A percentile compares a stretch with the other conserved stretches of the same genome.
phyloP scores from a whole-genome alignment of 2,329 filamentous ascomycete species.

The Cladophialophora exuberans region DNA sequence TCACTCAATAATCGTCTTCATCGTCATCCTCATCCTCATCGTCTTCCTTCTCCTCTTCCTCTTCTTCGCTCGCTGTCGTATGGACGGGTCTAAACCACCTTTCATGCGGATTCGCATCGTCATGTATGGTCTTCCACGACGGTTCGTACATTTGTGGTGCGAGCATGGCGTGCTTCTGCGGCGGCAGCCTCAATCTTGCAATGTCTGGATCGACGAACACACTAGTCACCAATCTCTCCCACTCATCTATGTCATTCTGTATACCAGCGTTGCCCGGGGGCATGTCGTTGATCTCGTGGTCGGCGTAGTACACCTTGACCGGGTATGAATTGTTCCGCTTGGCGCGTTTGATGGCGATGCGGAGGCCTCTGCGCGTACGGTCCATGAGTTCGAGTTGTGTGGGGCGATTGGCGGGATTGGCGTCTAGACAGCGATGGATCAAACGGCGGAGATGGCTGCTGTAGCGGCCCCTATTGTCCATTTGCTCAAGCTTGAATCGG shows the following conservation, averaged over 20 bases:
- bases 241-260: not conserved
- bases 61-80: not conserved
- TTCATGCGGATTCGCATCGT: not conserved
- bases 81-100: conserved; percentile 9
- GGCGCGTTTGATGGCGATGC: conserved; percentile 9
- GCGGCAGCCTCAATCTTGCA: conserved; percentile 11
- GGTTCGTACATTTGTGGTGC: not conserved
- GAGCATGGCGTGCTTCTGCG: not conserved
- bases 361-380: conserved; percentile 12
- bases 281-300: conserved; percentile 29
- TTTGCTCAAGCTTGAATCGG: conserved; percentile 10
- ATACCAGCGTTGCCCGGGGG: conserved; percentile 18
- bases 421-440: conserved; percentile 23
- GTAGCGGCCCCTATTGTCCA: conserved; percentile 19
- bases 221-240: not conserved
- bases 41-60: not conserved
- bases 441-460: conserved; percentile 19
- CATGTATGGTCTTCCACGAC: conserved; percentile 10
- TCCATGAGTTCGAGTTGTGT: conserved; percentile 24
- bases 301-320: conserved; percentile 25
- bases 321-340: not conserved
- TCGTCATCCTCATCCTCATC: not conserved
- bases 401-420: conserved; percentile 21
- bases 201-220: conserved; percentile 23
- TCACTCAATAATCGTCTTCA: too few relatives aligned